A percentile compares a stretch with the other conserved stretches of the same genome.
phyloP scores from a whole-genome alignment of 2,329 filamentous ascomycete genomes.

The Arthrobotrys entomopaga region DNA sequence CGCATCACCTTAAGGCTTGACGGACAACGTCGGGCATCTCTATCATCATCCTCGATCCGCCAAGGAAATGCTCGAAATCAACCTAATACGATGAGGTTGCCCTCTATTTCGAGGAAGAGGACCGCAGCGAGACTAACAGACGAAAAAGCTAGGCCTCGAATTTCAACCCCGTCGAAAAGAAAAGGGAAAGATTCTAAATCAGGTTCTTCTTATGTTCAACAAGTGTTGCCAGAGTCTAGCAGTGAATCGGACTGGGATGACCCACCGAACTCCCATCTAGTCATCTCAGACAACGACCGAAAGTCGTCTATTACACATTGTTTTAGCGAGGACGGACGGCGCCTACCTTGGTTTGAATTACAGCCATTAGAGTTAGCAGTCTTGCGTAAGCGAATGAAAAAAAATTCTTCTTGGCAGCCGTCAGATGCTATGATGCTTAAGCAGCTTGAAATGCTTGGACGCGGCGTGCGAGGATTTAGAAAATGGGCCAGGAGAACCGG shows the following conservation, averaged over 20 bases:
- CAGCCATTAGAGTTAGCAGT: slow-evolving; percentile 68
- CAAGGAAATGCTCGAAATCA: slow-evolving; percentile 6
- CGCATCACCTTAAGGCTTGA: slow-evolving; percentile 58
- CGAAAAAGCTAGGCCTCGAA: slow-evolving; percentile 14
- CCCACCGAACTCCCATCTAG: slow-evolving; percentile 50
- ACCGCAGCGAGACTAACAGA: slow-evolving; percentile 13
- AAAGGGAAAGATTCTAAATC: slow-evolving; percentile 17
- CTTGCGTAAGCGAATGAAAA: slow-evolving; percentile 87
- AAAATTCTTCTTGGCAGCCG: slow-evolving; percentile 85
- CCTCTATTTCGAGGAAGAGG: slow-evolving; percentile 26
- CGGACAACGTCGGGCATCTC: slow-evolving; percentile 42
- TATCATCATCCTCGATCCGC: slow-evolving; percentile 32
- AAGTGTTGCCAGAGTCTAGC: slow-evolving; percentile 34
- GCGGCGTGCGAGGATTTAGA: slow-evolving; percentile 65
- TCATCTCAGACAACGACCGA: slow-evolving; percentile 31
- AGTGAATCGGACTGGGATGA: slow-evolving; percentile 58
- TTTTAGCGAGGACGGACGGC: slow-evolving; percentile 61
- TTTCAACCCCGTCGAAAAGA: neutral
- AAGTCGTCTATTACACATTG: slow-evolving; percentile 47
- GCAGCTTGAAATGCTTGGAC: slow-evolving; percentile 76
- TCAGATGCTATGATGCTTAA: slow-evolving; percentile 86
- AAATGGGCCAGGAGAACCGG: slow-evolving; percentile 54
- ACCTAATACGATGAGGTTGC: slow-evolving; percentile 1
- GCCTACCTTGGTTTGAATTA: slow-evolving; percentile 59
- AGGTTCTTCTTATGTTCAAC: slow-evolving; percentile 23